Conservation (phyloP, 2,329 filamentous ascomycete species). For the Fusarium globosum region DNA sequence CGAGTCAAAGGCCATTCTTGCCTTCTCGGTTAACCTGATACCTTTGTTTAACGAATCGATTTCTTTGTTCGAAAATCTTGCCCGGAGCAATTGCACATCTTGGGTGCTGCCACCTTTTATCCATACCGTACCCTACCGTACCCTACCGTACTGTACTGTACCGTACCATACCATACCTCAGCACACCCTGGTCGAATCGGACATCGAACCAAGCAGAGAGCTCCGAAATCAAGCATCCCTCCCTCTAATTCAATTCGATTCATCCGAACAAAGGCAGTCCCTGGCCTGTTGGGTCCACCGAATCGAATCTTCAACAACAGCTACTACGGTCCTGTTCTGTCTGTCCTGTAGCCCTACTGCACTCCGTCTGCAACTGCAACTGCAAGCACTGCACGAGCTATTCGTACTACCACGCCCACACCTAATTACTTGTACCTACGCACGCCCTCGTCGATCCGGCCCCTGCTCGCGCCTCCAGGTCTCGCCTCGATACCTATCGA, state of each 20-base stretch:
- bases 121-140: not conserved
- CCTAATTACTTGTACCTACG: not conserved
- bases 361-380: conserved; percentile 10
- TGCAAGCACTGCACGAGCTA: conserved; percentile 8
- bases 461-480: conserved; percentile 19
- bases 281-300: conserved; percentile 12
- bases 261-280: conserved; percentile 29
- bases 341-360: conserved; percentile 9
- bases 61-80: conserved; percentile 22
- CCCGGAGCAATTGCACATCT: conserved; percentile 37
- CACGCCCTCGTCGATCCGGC: conserved; percentile 21
- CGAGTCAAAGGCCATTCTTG: not conserved
- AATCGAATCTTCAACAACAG: conserved; percentile 32
- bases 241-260: not conserved
- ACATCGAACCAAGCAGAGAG: conserved; percentile 30
- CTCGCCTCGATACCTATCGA: conserved; percentile 14
- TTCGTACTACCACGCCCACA: conserved; percentile 7
- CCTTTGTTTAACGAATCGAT: conserved; percentile 6
- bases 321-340: not conserved
- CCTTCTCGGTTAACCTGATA: conserved; percentile 13
- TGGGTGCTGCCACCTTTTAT: conserved; percentile 14
- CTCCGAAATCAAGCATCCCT: conserved; percentile 26
- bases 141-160: not conserved
- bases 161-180: not conserved
- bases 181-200: conserved; percentile 21